phyloP scores from a whole-genome alignment of 257 asterid species.

The Penstemon davidsonii region DNA sequence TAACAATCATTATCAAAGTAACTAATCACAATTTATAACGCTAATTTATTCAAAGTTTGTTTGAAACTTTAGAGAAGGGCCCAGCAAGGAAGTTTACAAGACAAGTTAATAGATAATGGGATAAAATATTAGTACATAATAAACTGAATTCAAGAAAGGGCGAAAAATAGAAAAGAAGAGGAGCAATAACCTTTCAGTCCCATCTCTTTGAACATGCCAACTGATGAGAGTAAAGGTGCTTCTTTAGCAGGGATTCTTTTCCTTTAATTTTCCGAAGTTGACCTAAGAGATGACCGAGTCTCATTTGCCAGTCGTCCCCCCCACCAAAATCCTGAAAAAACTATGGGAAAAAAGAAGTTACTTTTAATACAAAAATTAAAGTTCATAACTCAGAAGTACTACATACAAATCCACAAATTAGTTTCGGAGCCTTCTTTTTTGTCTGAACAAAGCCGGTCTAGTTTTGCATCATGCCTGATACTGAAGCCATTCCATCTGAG shows the following conservation, averaged over 20 bases:
- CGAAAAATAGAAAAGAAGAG: constrained; percentile 2
- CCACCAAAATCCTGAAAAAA: constrained; percentile 15
- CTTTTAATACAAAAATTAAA: not conserved
- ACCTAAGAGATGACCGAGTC: constrained; percentile 15
- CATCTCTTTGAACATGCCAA: constrained; percentile 30
- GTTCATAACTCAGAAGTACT: not conserved
- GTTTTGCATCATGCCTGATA: not conserved
- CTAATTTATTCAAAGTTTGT: constrained; percentile 15
- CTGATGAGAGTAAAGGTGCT: constrained; percentile 23
- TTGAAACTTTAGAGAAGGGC: constrained; percentile 35
- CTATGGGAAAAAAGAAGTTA: not conserved
- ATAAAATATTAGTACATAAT: constrained; percentile 11
- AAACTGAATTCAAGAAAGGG: constrained; percentile 3
- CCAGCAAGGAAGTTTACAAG: constrained; percentile 33
- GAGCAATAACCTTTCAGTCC: constrained; percentile 20
- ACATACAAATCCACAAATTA: not conserved
- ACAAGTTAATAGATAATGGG: constrained; percentile 28
- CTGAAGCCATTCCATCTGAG: constrained; percentile 5
- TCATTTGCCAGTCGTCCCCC: not conserved
- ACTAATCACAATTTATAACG: constrained; percentile 25
- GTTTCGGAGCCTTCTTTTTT: not conserved
- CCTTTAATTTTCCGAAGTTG: constrained; percentile 24
- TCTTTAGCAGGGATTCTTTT: constrained; percentile 14
- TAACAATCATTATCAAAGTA: constrained; percentile 33
- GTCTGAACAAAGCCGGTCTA: not conserved